Base-by-base conservation (phyloP, 352 stramenopile species). In the Lagenidium giganteum region DNA sequence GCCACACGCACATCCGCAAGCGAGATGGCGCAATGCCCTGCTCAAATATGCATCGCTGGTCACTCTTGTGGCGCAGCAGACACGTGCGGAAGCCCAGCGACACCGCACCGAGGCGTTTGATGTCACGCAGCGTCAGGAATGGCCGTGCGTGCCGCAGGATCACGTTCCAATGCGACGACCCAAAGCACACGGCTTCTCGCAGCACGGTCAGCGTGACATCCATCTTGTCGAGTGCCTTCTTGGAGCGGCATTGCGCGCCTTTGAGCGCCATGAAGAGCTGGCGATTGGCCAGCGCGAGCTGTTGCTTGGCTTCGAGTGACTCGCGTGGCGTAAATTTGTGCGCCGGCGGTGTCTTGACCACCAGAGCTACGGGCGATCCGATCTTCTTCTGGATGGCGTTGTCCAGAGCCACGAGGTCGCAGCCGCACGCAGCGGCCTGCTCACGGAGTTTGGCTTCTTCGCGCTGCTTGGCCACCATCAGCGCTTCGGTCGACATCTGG, bases 251-350 rank as follows among this genome's bases (percentile, higher is more conserved):
- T 36, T 84, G 66, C 2, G 68, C 64, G 28, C 65, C 64, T 24
- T 76, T 76, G n/a, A 80, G 61, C 9, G 54, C 71, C 68, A 84
- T 79, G 5, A 61, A 50, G 13, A 84, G 64, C 40, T 84, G 68
- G 11, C 71, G 66, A 26, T 84, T 54, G 21, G 71, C 71, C 11
- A 77, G 43, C 5, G 31, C 42, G 21, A 84, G 61, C 31, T 84
- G 71, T 3, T 75, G 71, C 3, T 58, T 60, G 6, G 64, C 64
- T 52, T 84, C 68, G 13, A 82, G 44, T 4, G 65, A 73, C 4
- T 68, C 71, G 17, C 69, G 54, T 8, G 68, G 61, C n/a, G 65
- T 31, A 41, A 82, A 84, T 22, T 71, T 67, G 37, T 82, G 67
- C 5, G 71, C 68, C 9, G 69, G 71, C 2, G 71, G 68, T 2